phyloP scores from a whole-genome alignment of 2,329 filamentous ascomycete species.

The Ceratocystiopsis sp. region DNA sequence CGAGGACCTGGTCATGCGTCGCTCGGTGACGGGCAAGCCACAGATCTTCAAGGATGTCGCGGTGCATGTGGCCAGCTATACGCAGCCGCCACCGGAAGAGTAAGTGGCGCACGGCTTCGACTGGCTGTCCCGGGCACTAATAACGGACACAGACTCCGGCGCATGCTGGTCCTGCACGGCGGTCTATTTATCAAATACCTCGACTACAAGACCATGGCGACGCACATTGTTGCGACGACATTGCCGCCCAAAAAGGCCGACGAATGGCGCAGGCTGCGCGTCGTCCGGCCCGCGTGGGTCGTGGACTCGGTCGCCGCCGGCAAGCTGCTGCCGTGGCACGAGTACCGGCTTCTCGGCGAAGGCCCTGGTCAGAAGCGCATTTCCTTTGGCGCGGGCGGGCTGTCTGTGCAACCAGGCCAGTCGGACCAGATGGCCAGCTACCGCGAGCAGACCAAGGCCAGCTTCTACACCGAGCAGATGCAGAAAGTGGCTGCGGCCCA shows the following conservation, averaged over 20 bases:
- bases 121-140: no score
- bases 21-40: constrained; percentile 50
- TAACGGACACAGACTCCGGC: constrained; percentile 49
- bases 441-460: constrained; percentile 61
- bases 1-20: constrained; percentile 65
- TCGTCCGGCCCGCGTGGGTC: constrained; percentile 91
- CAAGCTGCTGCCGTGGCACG: constrained; percentile 67
- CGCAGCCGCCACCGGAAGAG: constrained; percentile 79
- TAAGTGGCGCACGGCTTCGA: constrained; percentile 14
- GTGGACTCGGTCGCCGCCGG: constrained; percentile 75
- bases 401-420: constrained; percentile 54
- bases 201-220: constrained; percentile 85
- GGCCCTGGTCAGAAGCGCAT: constrained; percentile 69
- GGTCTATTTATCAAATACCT: constrained; percentile 90
- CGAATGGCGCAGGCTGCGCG: constrained; percentile 73
- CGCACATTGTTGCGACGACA: constrained; percentile 84
- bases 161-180: constrained; percentile 78
- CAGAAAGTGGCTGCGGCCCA: constrained; percentile 16
- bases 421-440: constrained; percentile 49
- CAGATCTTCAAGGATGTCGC: constrained; percentile 83
- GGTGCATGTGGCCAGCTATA: constrained; percentile 88
- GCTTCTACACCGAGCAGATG: constrained; percentile 68
- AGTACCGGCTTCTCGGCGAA: constrained; percentile 72
- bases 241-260: constrained; percentile 84
- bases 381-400: constrained; percentile 38